Evolutionary conservation across 2,329 filamentous ascomycete species (phyloP).

Genomic region (Arthrobotrys iridis): DNA sequence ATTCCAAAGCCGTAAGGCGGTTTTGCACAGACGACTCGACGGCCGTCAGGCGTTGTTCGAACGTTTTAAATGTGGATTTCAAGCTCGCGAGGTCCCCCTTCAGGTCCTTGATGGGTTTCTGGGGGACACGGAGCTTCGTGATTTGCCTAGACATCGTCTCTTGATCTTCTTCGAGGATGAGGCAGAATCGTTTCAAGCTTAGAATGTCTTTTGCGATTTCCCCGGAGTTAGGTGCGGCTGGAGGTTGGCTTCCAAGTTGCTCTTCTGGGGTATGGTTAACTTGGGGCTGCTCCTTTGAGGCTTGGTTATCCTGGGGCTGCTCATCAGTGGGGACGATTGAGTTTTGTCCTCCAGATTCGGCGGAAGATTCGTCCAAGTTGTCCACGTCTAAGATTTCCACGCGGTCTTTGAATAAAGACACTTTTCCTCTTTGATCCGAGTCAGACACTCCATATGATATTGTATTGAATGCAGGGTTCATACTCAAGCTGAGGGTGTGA

Average conservation of each 20-base stretch:
- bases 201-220: slow-evolving; percentile 36
- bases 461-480: neutral
- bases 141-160: slow-evolving; percentile 19
- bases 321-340: neutral
- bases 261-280: no score
- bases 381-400: neutral
- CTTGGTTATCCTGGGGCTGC: neutral
- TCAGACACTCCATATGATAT: neutral
- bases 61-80: slow-evolving; percentile 2
- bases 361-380: neutral
- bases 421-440: neutral
- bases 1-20: slow-evolving; percentile 25
- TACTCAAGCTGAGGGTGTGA: neutral
- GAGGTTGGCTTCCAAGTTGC: neutral
- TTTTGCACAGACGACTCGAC: slow-evolving; percentile 32
- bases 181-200: slow-evolving; percentile 34
- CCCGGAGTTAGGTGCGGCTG: neutral
- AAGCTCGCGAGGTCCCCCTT: neutral
- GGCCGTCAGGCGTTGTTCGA: slow-evolving; percentile 1
- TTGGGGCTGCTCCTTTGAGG: neutral
- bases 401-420: slow-evolving; percentile 3
- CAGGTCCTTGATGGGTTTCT: neutral
- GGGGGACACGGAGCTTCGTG: neutral
- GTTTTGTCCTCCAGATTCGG: neutral
- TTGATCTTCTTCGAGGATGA: slow-evolving; percentile 30